Percentiles rank a stretch among this genome's conserved stretches.
Conservation (phyloP, 768 basidiomycete species). For the Amanita exitialis region DNA sequence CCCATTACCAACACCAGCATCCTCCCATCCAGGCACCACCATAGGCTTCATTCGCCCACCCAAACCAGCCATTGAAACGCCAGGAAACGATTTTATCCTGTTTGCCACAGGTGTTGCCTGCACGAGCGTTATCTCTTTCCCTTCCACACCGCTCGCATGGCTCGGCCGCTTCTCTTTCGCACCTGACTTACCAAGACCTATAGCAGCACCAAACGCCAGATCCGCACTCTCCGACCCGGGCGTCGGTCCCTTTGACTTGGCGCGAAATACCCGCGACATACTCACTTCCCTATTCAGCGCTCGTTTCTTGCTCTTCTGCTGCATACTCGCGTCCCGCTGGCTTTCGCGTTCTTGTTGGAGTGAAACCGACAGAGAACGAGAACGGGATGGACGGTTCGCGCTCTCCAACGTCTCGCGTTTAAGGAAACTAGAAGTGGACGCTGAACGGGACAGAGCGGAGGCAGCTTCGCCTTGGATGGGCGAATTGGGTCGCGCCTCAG, state of each 20-base stretch:
- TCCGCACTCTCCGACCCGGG: background rate
- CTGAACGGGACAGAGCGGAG: background rate
- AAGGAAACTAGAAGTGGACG: background rate
- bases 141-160: background rate
- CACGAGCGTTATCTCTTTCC: background rate
- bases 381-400: constrained; percentile 28
- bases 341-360: constrained; percentile 50
- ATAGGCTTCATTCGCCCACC: background rate
- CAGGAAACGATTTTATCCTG: background rate
- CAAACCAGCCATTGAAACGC: background rate
- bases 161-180: background rate
- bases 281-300: constrained; percentile 63
- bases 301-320: constrained; percentile 33
- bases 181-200: background rate
- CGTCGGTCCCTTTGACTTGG: constrained; percentile 21
- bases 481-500: constrained; percentile 11
- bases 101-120: constrained; percentile 2
- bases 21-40: background rate
- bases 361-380: constrained; percentile 59
- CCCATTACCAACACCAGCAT: background rate
- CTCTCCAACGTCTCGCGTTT: background rate
- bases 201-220: background rate
- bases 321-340: constrained; percentile 23
- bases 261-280: constrained; percentile 66
- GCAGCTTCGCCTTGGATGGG: background rate